Evolutionary conservation across 2,329 filamentous ascomycete species (phyloP).

Genomic region (Phoma sp.): DNA sequence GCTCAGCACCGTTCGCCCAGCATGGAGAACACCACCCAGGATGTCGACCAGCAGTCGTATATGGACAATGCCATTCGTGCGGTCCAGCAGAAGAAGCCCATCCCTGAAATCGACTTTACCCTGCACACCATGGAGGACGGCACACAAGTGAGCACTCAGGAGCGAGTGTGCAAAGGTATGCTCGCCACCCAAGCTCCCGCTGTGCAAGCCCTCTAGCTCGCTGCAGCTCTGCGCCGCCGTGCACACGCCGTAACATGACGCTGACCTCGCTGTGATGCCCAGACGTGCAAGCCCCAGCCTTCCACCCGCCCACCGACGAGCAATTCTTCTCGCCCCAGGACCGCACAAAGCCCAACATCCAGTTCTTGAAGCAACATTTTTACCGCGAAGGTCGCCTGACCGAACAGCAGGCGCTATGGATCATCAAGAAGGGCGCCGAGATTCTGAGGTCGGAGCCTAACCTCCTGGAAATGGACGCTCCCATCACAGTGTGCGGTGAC

Average conservation of each 20-base stretch:
- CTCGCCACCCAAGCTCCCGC: conserved; percentile 7
- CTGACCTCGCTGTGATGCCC: conserved; percentile 35
- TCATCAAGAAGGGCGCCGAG: conserved; percentile 86
- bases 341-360: conserved; percentile 85
- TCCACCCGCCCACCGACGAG: conserved; percentile 89
- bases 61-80: conserved; percentile 91
- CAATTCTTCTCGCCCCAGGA: conserved; percentile 92
- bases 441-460: conserved; percentile 91
- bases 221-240: neutral
- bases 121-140: conserved; percentile 99
- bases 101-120: conserved; percentile 98
- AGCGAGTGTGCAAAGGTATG: conserved; percentile 97
- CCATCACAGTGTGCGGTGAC: conserved; percentile 97
- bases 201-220: conserved; percentile 10
- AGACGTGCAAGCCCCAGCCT: conserved; percentile 98
- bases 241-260: conserved; percentile 29
- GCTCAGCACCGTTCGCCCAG: conserved; percentile 26
- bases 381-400: conserved; percentile 96
- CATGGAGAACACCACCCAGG: conserved; percentile 47
- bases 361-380: conserved; percentile 97
- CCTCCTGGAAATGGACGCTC: conserved; percentile 97
- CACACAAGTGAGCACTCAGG: conserved; percentile 90
- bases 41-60: conserved; percentile 53
- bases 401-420: conserved; percentile 96
- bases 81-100: conserved; percentile 91